These are phyloP conservation scores for Verticillium nonalfalfae DNA, from an alignment of 2,329 filamentous ascomycete species.

Conservation along the genomic window DNA sequence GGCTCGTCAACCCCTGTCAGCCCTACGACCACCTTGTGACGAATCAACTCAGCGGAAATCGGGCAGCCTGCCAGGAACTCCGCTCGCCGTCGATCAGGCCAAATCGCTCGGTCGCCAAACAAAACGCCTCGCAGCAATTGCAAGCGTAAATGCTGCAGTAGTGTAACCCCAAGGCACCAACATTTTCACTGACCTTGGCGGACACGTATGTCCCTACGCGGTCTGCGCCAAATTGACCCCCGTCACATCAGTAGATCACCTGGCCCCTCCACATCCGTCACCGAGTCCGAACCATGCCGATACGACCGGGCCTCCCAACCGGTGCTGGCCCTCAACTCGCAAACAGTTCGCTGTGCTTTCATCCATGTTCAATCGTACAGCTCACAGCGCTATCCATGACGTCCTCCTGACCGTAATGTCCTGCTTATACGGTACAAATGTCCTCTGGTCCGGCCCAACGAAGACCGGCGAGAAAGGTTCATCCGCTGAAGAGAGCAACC, in stretches of 20 bases:
- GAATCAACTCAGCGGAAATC: slow-evolving; percentile 8
- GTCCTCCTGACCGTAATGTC: not conserved
- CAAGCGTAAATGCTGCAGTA: not conserved
- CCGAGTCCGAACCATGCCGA: not conserved
- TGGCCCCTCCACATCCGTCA: not conserved
- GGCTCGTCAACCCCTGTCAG: slow-evolving; percentile 3
- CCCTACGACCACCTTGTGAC: slow-evolving; percentile 3
- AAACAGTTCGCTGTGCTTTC: not conserved
- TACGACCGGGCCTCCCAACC: not conserved
- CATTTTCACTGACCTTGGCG: slow-evolving; percentile 2
- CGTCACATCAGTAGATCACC: not conserved
- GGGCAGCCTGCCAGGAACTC: slow-evolving; percentile 10
- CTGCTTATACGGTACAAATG: not conserved
- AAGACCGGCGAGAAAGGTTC: not conserved
- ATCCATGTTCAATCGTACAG: not conserved
- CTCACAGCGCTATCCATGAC: not conserved
- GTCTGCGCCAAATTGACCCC: not conserved
- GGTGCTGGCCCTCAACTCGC: not conserved
- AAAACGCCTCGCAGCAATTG: not conserved
- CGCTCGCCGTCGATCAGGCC: slow-evolving; percentile 6
- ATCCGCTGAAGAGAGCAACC: not conserved
- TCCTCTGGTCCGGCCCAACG: not conserved
- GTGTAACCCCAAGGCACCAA: slow-evolving; percentile 10
- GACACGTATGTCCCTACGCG: not conserved
- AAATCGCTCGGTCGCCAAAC: not conserved